A percentile compares a stretch with the other conserved stretches of the same genome.
phyloP scores from a whole-genome alignment of 495 filamentous ascomycete species.

The Hamigera avellanea region DNA sequence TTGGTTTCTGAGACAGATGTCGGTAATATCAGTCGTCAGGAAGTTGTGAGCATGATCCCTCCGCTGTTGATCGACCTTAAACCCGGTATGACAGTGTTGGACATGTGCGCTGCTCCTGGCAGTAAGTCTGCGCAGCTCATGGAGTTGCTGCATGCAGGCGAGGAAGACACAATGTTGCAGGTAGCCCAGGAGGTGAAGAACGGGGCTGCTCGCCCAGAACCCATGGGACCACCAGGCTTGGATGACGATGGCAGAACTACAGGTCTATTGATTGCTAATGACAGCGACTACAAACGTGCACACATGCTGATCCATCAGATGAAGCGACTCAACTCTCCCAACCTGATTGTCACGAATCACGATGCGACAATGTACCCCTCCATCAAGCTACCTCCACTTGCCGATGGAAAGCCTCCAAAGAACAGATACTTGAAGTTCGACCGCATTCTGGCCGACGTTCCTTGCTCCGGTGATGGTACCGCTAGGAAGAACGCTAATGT shows the following conservation, averaged over 20 bases:
- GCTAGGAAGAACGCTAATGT: conserved; percentile 79
- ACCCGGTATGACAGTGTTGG: conserved; percentile 84
- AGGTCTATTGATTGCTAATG: conserved; percentile 88
- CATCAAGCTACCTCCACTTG: conserved; percentile 54
- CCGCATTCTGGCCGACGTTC: conserved; percentile 90
- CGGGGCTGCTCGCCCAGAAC: conserved; percentile 35
- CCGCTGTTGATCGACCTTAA: conserved; percentile 83
- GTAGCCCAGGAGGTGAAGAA: conserved; percentile 41
- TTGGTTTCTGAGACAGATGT: conserved; percentile 95
- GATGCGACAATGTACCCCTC: conserved; percentile 94
- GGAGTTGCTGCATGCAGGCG: conserved; percentile 84
- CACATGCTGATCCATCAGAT: conserved; percentile 97
- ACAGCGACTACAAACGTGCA: conserved; percentile 85
- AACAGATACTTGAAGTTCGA: conserved; percentile 89
- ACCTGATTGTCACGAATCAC: conserved; percentile 94
- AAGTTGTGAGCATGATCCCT: conserved; percentile 97
- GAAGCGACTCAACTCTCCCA: conserved; percentile 91
- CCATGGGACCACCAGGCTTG: conserved; percentile 34
- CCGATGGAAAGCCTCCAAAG: conserved; percentile 35
- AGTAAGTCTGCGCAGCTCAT: conserved; percentile 94
- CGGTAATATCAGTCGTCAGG: conserved; percentile 93
- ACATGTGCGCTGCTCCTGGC: conserved; percentile 92
- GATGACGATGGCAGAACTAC: conserved; percentile 80
- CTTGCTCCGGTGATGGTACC: conserved; percentile 93
- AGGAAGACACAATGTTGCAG: conserved; percentile 68